Base-by-base conservation (phyloP, 306 rosid genomes). In the Inga oerstediana region DNA sequence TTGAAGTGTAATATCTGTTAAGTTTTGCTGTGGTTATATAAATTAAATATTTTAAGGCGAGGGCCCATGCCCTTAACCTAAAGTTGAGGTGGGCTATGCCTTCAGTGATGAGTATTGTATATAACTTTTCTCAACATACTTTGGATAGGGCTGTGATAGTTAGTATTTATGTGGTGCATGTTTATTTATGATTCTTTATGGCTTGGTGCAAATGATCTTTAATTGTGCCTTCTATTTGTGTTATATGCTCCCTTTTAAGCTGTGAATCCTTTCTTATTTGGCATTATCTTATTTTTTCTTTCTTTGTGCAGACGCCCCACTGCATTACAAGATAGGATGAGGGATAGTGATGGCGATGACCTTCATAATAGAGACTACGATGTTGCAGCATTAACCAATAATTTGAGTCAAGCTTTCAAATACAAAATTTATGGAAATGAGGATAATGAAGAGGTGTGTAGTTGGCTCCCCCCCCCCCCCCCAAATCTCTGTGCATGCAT, bases 311-410 rank as follows among this genome's bases (percentile, higher is more conserved):
- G 99, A 80, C 99, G 99, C 32, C 99, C 99, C 1, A 91, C 97
- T 83, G 94, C 98, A 74, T 89, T 97, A 85, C 99, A 93, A 79
- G 99, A 96, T 82, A 91, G 98, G 92, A 90, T 89, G 76, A 96
- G 99, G 86, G 98, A 96, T 76, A 94, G 99, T 83, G 98, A 96
- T 73, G 98, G 94, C 1, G 98, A 96, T 79, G 99, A 94, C 70
- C 90, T 93, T 87, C 92, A 89, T 84, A 97, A 91, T 82, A 92
- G 97, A 84, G 98, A 97, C 82, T 94, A 92, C 80, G 99, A 94
- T 79, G 97, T 94, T 80, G 88, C 98, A 73, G 97, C 98, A 80
- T 79, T 94, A 79, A 94, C 97, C n/a, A 94, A 91, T 91, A 97
- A 94, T 88, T 89, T 97, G 88, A 97, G 90, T 85, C 98, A 94